Conservation (phyloP, 345 rosid species). For the Streptanthus diversifolius region DNA sequence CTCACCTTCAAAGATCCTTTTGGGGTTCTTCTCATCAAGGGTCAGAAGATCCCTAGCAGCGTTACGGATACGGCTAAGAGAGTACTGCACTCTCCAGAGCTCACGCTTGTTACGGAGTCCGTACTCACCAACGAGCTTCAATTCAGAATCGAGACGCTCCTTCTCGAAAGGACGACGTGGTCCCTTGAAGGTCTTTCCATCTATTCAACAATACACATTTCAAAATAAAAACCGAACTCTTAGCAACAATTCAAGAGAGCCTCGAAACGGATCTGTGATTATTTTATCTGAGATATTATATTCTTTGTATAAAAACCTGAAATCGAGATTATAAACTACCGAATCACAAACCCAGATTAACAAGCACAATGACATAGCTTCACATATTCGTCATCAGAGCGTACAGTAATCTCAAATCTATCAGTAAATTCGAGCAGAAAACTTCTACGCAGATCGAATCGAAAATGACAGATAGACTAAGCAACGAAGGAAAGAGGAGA, state of each 20-base stretch:
- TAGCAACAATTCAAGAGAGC: background rate
- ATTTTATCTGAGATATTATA: background rate
- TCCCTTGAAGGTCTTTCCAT: conserved; percentile 62
- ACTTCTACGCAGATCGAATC: background rate
- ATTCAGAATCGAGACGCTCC: conserved; percentile 62
- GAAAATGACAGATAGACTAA: background rate
- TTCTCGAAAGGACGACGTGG: conserved; percentile 66
- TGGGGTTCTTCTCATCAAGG: conserved; percentile 59
- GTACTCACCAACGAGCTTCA: conserved; percentile 63
- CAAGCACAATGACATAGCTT: background rate
- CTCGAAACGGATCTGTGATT: background rate
- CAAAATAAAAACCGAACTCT: background rate
- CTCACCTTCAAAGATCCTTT: conserved; percentile 61
- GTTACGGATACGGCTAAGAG: conserved; percentile 57
- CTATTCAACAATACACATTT: conserved; percentile 15
- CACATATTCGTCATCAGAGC: background rate
- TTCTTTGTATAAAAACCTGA: background rate
- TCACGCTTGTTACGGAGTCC: conserved; percentile 66
- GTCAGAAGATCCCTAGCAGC: conserved; percentile 60
- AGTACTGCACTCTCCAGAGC: conserved; percentile 66
- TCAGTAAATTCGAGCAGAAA: background rate
- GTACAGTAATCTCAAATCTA: background rate
- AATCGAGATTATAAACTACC: background rate
- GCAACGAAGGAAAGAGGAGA: background rate
- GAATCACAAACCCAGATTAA: background rate